Evolutionary conservation across 495 filamentous ascomycete genomes (phyloP).

Genomic region (Astrothelium macrocarpum): DNA sequence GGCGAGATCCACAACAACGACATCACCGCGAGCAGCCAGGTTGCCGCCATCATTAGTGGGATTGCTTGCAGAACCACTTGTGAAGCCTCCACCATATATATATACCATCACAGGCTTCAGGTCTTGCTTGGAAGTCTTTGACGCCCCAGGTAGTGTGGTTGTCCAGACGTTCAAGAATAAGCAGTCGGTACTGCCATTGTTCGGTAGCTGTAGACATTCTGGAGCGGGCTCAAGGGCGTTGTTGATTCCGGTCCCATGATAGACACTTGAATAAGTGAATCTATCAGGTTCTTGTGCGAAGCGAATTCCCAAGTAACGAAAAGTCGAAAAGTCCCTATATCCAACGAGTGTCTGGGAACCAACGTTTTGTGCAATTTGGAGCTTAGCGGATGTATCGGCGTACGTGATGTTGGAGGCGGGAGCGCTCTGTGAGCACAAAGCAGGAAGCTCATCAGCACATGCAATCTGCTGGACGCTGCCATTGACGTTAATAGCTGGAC

Average conservation of each 20-base stretch:
- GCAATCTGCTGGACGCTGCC: constrained; percentile 6
- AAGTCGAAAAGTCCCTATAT: constrained; percentile 33
- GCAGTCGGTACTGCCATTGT: constrained; percentile 31
- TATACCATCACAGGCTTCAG: constrained; percentile 33
- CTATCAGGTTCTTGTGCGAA: constrained; percentile 33
- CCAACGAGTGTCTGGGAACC: constrained; percentile 27
- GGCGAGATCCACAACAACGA: constrained; percentile 32
- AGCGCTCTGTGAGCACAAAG: constrained; percentile 21
- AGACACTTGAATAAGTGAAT: constrained; percentile 27
- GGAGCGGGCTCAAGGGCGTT: constrained; percentile 9
- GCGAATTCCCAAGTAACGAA: constrained; percentile 36
- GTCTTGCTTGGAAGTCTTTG: constrained; percentile 16
- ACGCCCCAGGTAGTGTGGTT: constrained; percentile 26
- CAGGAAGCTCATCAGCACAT: constrained; percentile 12
- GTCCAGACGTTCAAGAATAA: constrained; percentile 38
- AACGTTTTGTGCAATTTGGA: constrained; percentile 14
- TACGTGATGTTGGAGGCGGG: constrained; percentile 13
- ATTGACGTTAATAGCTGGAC: constrained; percentile 13
- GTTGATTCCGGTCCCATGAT: constrained; percentile 28
- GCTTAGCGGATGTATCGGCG: constrained; percentile 18
- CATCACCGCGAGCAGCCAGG: constrained; percentile 38
- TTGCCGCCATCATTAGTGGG: constrained; percentile 36
- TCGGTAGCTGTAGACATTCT: constrained; percentile 16
- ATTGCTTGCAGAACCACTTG: constrained; percentile 30
- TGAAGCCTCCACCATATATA: constrained; percentile 33